Evolutionary conservation across 108 stramenopile species (phyloP).

Genomic region (Fistulifera solaris): DNA sequence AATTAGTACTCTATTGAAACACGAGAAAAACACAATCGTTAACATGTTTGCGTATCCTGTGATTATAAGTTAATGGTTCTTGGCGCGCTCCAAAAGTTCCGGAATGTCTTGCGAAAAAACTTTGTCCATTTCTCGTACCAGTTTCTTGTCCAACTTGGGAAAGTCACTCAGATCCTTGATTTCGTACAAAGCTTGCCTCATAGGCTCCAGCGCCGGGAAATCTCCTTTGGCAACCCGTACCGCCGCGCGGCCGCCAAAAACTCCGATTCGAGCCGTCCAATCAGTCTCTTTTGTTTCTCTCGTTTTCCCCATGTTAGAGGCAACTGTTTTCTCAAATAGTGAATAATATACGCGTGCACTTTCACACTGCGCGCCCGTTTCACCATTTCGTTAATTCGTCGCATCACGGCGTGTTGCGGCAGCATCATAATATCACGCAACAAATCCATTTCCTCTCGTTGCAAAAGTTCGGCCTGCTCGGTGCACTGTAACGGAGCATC

Average conservation of each 20-base stretch:
- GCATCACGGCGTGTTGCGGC: conserved; percentile 94
- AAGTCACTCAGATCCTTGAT: conserved; percentile 92
- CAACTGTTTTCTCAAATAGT: conserved; percentile 94
- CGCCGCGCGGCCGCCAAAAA: conserved; percentile 80
- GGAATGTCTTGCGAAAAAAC: conserved; percentile 86
- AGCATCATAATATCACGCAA: conserved; percentile 87
- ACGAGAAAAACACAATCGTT: too few species aligned
- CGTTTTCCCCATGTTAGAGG: conserved; percentile 91
- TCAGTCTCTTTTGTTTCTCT: conserved; percentile 88
- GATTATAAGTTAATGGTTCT: conserved; percentile 20
- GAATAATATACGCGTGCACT: conserved; percentile 98
- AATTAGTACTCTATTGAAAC: background rate
- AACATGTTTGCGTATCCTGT: too few species aligned
- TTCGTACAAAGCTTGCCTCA: conserved; percentile 73
- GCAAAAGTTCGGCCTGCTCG: conserved; percentile 75
- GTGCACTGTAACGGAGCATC: conserved; percentile 75
- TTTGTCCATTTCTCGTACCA: conserved; percentile 82
- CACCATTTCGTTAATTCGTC: conserved; percentile 97
- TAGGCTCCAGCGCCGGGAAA: conserved; percentile 69
- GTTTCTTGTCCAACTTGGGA: conserved; percentile 88
- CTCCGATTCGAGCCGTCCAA: conserved; percentile 87
- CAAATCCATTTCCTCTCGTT: conserved; percentile 86
- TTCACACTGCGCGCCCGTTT: conserved; percentile 95
- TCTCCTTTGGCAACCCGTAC: conserved; percentile 85
- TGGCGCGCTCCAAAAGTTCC: conserved; percentile 66